A percentile compares a stretch with the other conserved stretches of the same genome.
Conservation (phyloP, 108 stramenopile genomes). For the Nitzschia putrida region DNA sequence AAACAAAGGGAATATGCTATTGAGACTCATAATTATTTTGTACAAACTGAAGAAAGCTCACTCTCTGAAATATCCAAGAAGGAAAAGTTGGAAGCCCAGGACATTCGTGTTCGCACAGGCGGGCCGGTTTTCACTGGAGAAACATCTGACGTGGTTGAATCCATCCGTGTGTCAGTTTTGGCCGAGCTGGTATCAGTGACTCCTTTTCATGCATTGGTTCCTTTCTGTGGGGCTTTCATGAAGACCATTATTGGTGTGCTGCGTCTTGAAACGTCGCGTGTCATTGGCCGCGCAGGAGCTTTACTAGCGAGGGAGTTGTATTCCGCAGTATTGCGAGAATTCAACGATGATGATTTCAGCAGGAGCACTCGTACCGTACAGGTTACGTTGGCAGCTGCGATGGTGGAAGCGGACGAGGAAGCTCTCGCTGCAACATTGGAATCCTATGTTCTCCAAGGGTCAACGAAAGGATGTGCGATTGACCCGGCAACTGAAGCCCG, state of each 20-base stretch:
- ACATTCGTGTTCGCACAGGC: slow-evolving; percentile 67
- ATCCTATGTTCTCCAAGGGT: no score
- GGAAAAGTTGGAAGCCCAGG: slow-evolving; percentile 46
- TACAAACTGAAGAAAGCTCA: slow-evolving; percentile 25
- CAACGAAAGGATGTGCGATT: no score
- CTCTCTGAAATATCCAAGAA: background rate
- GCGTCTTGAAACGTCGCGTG: slow-evolving; percentile 57
- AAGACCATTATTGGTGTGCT: slow-evolving; percentile 40
- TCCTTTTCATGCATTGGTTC: slow-evolving; percentile 37
- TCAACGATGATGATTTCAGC: background rate
- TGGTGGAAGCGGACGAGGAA: slow-evolving; percentile 52
- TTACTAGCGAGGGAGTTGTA: slow-evolving; percentile 66
- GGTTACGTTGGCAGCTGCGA: slow-evolving; percentile 48
- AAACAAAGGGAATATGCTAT: slow-evolving; percentile 36
- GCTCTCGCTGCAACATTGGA: slow-evolving; percentile 6
- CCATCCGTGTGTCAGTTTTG: slow-evolving; percentile 57
- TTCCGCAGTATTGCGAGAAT: background rate
- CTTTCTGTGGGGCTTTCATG: slow-evolving; percentile 45
- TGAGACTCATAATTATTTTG: slow-evolving; percentile 68
- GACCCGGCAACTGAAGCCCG: slow-evolving; percentile 58
- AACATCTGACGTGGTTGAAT: slow-evolving; percentile 67
- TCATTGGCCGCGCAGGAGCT: slow-evolving; percentile 69
- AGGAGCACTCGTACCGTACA: background rate
- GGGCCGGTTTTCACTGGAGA: slow-evolving; percentile 76
- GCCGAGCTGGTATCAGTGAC: slow-evolving; percentile 58